phyloP scores from a whole-genome alignment of 768 basidiomycete species.

The Strobilomyces confusus region DNA sequence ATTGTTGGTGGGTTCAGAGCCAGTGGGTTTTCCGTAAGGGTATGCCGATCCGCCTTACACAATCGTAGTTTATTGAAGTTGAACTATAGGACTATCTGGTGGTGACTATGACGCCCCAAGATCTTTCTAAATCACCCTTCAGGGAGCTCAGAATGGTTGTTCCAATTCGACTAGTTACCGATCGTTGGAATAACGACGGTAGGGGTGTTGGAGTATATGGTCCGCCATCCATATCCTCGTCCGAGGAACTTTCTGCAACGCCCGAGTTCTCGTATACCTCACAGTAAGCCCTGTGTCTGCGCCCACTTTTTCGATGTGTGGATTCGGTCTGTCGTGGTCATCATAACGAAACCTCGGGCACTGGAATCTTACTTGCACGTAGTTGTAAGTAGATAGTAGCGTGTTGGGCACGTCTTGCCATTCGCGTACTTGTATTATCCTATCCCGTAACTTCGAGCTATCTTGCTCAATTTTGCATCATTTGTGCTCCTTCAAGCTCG shows the following conservation, averaged over 20 bases:
- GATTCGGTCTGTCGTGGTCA: not conserved
- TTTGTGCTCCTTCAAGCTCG: too few relatives aligned
- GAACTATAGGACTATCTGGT: slow-evolving; percentile 61
- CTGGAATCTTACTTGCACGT: not conserved
- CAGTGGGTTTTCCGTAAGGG: slow-evolving; percentile 61
- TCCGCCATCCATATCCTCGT: slow-evolving; percentile 17
- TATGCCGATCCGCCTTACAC: slow-evolving; percentile 25
- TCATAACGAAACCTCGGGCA: not conserved
- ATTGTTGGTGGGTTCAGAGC: slow-evolving; percentile 63
- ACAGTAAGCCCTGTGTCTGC: not conserved
- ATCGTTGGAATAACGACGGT: slow-evolving; percentile 46
- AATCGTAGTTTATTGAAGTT: not conserved
- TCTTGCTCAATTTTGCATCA: too few relatives aligned
- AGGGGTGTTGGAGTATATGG: slow-evolving; percentile 11
- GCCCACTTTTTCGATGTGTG: not conserved
- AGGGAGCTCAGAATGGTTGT: slow-evolving; percentile 55
- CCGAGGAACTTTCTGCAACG: slow-evolving; percentile 21
- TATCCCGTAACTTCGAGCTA: too few relatives aligned
- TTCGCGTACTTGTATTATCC: not conserved
- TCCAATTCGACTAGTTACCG: slow-evolving; percentile 64
- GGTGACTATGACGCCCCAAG: slow-evolving; percentile 55
- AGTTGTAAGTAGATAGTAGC: too few relatives aligned
- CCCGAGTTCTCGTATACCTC: slow-evolving; percentile 10
- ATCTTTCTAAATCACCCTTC: slow-evolving; percentile 52
- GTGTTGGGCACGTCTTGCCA: not conserved